Conservation (phyloP, 139 green algal species). For the Cymbomonas tetramitiformis region DNA sequence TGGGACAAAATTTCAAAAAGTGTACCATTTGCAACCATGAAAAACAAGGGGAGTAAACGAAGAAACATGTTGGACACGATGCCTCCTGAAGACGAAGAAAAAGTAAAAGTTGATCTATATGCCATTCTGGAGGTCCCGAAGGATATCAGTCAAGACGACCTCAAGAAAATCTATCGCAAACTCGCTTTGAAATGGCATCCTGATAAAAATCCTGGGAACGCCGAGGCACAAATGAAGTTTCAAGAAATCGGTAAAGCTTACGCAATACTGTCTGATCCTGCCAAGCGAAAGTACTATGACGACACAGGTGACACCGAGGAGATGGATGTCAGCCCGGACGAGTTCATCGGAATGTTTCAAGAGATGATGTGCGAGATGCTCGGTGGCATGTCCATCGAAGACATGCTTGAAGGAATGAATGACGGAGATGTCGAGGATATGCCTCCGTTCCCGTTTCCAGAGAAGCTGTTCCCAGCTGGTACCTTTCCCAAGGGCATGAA, state of each 20-base stretch:
- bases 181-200: constrained; percentile 35
- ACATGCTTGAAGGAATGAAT: constrained; percentile 29
- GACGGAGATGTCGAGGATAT: constrained; percentile 25
- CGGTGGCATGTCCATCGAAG: constrained; percentile 14
- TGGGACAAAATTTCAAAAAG: too few species aligned
- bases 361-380: constrained; percentile 24
- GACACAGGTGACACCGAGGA: constrained; percentile 22
- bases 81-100: not conserved
- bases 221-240: not conserved
- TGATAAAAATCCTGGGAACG: constrained; percentile 31
- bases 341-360: constrained; percentile 27
- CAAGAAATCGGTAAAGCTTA: constrained; percentile 10
- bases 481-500: constrained; percentile 33
- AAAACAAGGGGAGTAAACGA: too few species aligned
- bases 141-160: constrained; percentile 21
- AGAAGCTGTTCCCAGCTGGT: constrained; percentile 38
- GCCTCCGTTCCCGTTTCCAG: constrained; percentile 45
- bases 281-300: constrained; percentile 32
- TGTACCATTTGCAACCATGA: too few species aligned
- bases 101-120: constrained; percentile 17
- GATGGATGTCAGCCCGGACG: constrained; percentile 20
- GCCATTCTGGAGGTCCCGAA: constrained; percentile 25
- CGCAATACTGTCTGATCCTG: constrained; percentile 13
- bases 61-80: too few species aligned
- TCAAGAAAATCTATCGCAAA: constrained; percentile 27